Percentiles rank a stretch among this genome's conserved stretches.
Conservation (phyloP, 2,329 filamentous ascomycete species). For the Aspergillus texensis region DNA sequence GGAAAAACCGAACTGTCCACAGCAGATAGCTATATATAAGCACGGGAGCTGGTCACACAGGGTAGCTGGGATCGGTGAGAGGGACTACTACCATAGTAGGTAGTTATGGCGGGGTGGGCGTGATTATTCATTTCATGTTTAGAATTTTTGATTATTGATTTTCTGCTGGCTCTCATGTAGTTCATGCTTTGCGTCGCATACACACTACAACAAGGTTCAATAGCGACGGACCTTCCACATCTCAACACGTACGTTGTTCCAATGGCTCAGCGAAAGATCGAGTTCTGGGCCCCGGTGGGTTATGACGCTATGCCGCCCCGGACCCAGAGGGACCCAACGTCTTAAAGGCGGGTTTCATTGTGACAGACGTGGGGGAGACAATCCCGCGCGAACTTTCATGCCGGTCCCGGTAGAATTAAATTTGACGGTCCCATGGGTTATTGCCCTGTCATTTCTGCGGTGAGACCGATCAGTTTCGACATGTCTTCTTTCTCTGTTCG, state of each 20-base stretch:
- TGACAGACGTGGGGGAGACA: constrained; percentile 9
- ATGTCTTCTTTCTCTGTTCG: neutral
- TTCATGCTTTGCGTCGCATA: neutral
- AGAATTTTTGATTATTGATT: neutral
- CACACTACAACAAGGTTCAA: constrained; percentile 5
- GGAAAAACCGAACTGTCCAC: neutral
- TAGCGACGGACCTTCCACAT: constrained; percentile 6
- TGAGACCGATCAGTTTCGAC: neutral
- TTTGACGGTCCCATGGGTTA: neutral
- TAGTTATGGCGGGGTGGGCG: constrained; percentile 1
- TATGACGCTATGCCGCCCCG: constrained; percentile 21
- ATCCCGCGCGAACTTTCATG: constrained; percentile 6
- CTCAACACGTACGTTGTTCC: constrained; percentile 1
- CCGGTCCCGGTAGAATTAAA: neutral
- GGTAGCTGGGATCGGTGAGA: neutral
- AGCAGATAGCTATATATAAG: constrained; percentile 8
- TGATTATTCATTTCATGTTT: neutral
- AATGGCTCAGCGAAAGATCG: neutral
- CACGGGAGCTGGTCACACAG: neutral
- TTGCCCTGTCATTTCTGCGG: neutral
- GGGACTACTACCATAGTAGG: neutral
- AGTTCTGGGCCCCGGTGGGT: constrained; percentile 7
- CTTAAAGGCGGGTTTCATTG: constrained; percentile 11
- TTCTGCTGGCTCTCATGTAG: neutral
- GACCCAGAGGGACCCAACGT: constrained; percentile 4